These are phyloP conservation scores for Podaxis pistillaris DNA, from an alignment of 768 basidiomycete species.

Conservation along the genomic window DNA sequence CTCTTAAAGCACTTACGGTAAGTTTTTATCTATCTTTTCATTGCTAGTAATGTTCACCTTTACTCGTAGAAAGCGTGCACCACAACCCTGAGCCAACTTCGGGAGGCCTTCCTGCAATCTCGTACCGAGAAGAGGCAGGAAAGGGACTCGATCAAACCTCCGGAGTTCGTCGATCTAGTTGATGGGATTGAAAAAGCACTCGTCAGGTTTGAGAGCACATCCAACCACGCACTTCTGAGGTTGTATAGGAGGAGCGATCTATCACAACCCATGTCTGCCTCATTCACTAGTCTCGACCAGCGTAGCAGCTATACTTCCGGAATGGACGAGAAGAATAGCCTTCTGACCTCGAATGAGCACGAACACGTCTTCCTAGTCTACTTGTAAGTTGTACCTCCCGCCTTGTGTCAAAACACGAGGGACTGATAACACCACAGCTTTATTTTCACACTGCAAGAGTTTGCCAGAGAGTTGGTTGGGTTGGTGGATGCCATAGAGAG, in stretches of 20 bases:
- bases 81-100: slow-evolving; percentile 57
- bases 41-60: neutral
- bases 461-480: slow-evolving; percentile 77
- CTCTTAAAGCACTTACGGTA: slow-evolving; percentile 72
- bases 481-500: slow-evolving; percentile 83
- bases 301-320: slow-evolving; percentile 2
- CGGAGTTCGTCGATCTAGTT: slow-evolving; percentile 65
- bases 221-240: slow-evolving; percentile 79
- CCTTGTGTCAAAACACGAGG: neutral
- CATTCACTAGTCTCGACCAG: slow-evolving; percentile 20
- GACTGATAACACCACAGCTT: slow-evolving; percentile 52
- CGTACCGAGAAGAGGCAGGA: slow-evolving; percentile 25
- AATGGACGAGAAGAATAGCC: slow-evolving; percentile 28
- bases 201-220: slow-evolving; percentile 75
- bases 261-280: slow-evolving; percentile 20
- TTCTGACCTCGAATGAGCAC: slow-evolving; percentile 52
- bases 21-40: slow-evolving; percentile 21
- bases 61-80: slow-evolving; percentile 55
- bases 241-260: slow-evolving; percentile 59
- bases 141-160: slow-evolving; percentile 39
- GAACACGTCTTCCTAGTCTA: slow-evolving; percentile 89
- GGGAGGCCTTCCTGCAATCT: slow-evolving; percentile 59
- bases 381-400: slow-evolving; percentile 57
- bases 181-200: slow-evolving; percentile 69
- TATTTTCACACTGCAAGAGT: slow-evolving; percentile 95